Conservation (phyloP, 371 early-diverging fungal species). For the Paraphysoderma sedebokerense region DNA sequence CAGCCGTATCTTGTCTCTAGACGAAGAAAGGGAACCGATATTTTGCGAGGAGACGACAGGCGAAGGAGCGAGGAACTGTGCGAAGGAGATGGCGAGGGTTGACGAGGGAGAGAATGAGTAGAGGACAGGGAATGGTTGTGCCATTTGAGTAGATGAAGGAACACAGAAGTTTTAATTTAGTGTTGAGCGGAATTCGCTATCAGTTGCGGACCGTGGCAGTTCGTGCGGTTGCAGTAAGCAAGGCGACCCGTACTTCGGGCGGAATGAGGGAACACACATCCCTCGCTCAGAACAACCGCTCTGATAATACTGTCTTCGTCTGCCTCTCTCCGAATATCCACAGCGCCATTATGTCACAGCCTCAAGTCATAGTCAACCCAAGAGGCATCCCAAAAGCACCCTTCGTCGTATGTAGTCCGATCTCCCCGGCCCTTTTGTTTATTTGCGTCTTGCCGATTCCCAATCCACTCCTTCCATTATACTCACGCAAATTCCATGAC, state of each 20-base stretch:
- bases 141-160: too few species aligned
- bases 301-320: background rate
- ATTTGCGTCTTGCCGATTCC: background rate
- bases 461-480: background rate
- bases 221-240: background rate
- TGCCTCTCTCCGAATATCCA: background rate
- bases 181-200: too few species aligned
- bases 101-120: too few species aligned
- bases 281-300: background rate
- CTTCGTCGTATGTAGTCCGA: constrained; percentile 55
- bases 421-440: background rate
- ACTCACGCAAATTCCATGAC: background rate
- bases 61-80: too few species aligned
- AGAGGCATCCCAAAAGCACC: constrained; percentile 91
- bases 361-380: constrained; percentile 67
- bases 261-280: background rate
- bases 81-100: too few species aligned
- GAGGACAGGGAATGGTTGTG: too few species aligned
- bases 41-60: too few species aligned
- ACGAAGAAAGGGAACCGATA: too few species aligned
- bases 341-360: constrained; percentile 5
- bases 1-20: too few species aligned
- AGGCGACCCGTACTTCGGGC: background rate
- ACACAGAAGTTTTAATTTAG: too few species aligned
- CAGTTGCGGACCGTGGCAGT: background rate